These are phyloP conservation scores for Termitomyces sp. DNA, from an alignment of 1,284 basidiomycete genomes.

Conservation along the genomic window DNA sequence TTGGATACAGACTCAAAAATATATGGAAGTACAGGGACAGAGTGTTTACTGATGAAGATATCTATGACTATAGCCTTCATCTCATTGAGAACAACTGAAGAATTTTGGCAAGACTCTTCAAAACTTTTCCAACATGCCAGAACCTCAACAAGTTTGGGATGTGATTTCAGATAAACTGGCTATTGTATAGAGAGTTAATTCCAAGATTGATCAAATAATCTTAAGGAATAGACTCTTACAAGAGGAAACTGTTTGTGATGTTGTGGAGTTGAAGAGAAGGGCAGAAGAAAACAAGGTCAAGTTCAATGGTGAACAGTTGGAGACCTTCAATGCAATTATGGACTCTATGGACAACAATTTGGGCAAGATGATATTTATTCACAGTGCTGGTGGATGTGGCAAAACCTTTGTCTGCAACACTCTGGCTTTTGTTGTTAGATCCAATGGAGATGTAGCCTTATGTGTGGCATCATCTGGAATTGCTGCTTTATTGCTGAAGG, in stretches of 20 bases:
- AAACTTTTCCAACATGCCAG: too few relatives aligned
- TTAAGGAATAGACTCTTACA: background rate
- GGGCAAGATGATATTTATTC: background rate
- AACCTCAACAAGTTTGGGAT: too few relatives aligned
- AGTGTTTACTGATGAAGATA: too few relatives aligned
- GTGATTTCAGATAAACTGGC: too few relatives aligned
- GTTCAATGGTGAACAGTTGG: background rate
- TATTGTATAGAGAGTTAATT: background rate
- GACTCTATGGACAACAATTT: background rate
- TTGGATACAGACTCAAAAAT: too few relatives aligned
- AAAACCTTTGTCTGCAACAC: too few relatives aligned
- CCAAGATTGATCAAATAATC: background rate
- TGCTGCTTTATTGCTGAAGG: too few relatives aligned
- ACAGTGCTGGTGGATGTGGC: background rate
- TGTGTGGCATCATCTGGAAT: background rate
- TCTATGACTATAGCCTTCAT: too few relatives aligned
- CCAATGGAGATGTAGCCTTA: background rate
- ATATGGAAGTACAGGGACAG: too few relatives aligned
- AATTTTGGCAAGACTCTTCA: too few relatives aligned
- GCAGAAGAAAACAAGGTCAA: background rate
- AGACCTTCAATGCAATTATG: background rate
- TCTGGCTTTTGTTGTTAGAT: background rate
- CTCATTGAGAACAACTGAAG: too few relatives aligned
- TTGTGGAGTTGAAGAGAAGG: background rate
- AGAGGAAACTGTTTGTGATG: background rate